Evolutionary conservation across 1,139 yeast species (phyloP).

Genomic region (Scheffersomyces quercinus): DNA sequence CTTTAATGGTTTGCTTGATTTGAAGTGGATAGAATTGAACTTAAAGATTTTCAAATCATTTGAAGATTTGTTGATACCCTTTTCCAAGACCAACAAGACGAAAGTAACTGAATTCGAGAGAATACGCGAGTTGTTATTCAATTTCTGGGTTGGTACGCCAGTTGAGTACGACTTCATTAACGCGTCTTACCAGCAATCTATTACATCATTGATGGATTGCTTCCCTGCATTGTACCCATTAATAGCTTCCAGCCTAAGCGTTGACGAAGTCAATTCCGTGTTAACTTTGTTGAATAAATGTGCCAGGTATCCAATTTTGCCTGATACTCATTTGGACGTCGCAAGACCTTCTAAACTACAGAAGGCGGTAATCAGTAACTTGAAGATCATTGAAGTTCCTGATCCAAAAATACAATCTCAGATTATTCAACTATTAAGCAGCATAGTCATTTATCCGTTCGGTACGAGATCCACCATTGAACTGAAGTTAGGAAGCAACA

Average conservation of each 20-base stretch:
- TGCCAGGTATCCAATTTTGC: slow-evolving; percentile 66
- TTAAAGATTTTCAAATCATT: slow-evolving; percentile 54
- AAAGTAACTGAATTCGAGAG: slow-evolving; percentile 9
- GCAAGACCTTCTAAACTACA: slow-evolving; percentile 57
- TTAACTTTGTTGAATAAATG: slow-evolving; percentile 56
- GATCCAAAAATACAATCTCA: slow-evolving; percentile 41
- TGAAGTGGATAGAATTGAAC: slow-evolving; percentile 50
- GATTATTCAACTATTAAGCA: slow-evolving; percentile 53
- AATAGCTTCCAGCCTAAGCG: slow-evolving; percentile 26
- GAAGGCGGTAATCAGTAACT: slow-evolving; percentile 45
- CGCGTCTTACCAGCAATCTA: slow-evolving; percentile 56
- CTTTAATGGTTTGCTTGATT: slow-evolving; percentile 36
- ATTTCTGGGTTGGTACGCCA: slow-evolving; percentile 64
- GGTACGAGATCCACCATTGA: slow-evolving; percentile 57
- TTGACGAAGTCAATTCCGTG: slow-evolving; percentile 40
- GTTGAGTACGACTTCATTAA: slow-evolving; percentile 59
- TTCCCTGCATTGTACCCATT: slow-evolving; percentile 49
- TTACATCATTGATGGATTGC: slow-evolving; percentile 50
- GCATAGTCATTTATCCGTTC: slow-evolving; percentile 57
- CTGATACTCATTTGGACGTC: slow-evolving; percentile 47
- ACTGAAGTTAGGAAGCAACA: slow-evolving; percentile 29
- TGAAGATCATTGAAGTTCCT: slow-evolving; percentile 34
- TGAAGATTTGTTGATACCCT: slow-evolving; percentile 42
- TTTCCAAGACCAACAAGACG: slow-evolving; percentile 13
- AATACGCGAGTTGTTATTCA: slow-evolving; percentile 47